Conservation (phyloP, 2,329 filamentous ascomycete species). For the Ascochyta fabae region DNA sequence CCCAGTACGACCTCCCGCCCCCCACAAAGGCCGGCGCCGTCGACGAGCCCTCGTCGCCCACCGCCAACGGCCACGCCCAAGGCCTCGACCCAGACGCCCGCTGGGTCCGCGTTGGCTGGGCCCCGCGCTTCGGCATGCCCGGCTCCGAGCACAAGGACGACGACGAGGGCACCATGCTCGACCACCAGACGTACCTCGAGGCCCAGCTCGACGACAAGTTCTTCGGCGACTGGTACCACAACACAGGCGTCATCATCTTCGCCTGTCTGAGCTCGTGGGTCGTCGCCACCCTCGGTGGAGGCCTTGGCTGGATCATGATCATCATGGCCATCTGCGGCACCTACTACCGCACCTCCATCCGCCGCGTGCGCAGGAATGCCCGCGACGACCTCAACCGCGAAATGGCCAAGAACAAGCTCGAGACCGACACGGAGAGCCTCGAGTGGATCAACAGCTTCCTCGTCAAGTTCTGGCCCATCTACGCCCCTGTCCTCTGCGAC, state of each 20-base stretch:
- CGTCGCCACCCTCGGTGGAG: slow-evolving; percentile 85
- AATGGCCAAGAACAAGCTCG: slow-evolving; percentile 82
- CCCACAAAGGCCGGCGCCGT: slow-evolving; percentile 74
- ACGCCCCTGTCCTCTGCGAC: slow-evolving; percentile 89
- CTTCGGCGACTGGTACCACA: slow-evolving; percentile 98
- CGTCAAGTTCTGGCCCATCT: slow-evolving; percentile 99
- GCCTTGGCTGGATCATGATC: slow-evolving; percentile 89
- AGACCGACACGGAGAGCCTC: slow-evolving; percentile 88
- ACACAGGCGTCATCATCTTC: slow-evolving; percentile 91
- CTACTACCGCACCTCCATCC: slow-evolving; percentile 95
- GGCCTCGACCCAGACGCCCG: slow-evolving; percentile 63
- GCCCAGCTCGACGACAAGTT: slow-evolving; percentile 84
- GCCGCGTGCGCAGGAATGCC: slow-evolving; percentile 92
- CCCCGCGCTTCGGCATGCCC: slow-evolving; percentile 75
- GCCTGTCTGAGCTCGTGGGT: slow-evolving; percentile 91
- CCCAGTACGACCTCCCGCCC: slow-evolving; percentile 78
- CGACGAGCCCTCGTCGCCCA: slow-evolving; percentile 57
- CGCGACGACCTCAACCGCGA: slow-evolving; percentile 92
- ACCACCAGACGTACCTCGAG: slow-evolving; percentile 89
- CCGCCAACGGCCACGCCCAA: slow-evolving; percentile 59
- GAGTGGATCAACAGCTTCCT: slow-evolving; percentile 99
- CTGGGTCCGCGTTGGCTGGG: slow-evolving; percentile 76
- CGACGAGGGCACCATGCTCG: slow-evolving; percentile 72
- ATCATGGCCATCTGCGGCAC: slow-evolving; percentile 92
- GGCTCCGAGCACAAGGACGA: slow-evolving; percentile 59